Base-by-base conservation (phyloP, 495 filamentous ascomycete genomes). In the Aspergillus diversus region DNA sequence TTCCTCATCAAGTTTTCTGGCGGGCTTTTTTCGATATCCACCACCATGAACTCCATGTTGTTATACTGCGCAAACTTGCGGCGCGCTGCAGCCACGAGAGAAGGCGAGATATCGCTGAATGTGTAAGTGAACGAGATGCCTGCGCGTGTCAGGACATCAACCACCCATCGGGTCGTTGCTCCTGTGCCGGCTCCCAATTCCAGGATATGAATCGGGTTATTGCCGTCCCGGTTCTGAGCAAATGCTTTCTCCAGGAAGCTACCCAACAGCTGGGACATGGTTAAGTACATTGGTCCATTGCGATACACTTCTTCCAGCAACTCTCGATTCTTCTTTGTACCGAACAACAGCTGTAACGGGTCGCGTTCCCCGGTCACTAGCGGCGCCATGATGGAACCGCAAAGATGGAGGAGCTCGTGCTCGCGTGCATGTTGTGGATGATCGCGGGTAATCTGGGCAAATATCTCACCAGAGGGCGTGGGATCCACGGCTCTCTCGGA, bases 101-200 rank as follows among this genome's bases (percentile, higher is more conserved):
- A 74, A 1, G 72, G 49, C 0, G 75, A 75, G 5, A 83, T 53
- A 48, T 84, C 82, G 0, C 78, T 82, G 61, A 84, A 81, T 0
- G 76, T 81, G 51, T 84, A 84, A 35, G 71, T 59, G 63, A 82
- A 62, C 3, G 69, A 59, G 4, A 71, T 57, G 7, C 17, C 46
- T 8, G 17, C 15, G 13, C 33, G 65, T 63, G 16, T 63, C 60
- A 3, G 76, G 50, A 34, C 61, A 68, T 39, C 37, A 13, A 39
- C 15, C 13, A 49, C 15, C 15, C 46, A 16, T 31, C 60, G 66
- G 3, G 80, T 79, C 1, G 79, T 81, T 1, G 77, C 77, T 21
- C 79, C 79, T 3, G 79, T 81, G 6, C 80, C 81, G 12, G 69
- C 80, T 13, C 80, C 80, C 27, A 83, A 61, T 54, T 82, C 79